These are phyloP conservation scores for Fragaria iinumae DNA, from an alignment of 306 rosid species.

Conservation along the genomic window DNA sequence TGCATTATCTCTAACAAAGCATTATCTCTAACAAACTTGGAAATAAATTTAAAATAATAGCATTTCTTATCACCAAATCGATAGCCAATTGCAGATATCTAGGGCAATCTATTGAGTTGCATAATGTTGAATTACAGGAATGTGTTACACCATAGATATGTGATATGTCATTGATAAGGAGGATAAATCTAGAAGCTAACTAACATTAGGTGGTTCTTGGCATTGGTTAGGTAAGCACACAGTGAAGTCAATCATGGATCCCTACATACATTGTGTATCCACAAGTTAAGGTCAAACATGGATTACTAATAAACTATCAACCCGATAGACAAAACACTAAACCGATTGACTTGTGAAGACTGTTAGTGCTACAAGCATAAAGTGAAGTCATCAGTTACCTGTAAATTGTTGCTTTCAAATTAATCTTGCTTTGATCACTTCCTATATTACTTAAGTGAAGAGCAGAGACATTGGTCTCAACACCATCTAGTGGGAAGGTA, in stretches of 20 bases:
- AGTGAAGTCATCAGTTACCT: conserved; percentile 40
- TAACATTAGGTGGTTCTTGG: background rate
- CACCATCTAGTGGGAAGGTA: conserved; percentile 56
- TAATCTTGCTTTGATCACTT: conserved; percentile 68
- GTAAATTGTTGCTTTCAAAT: conserved; percentile 71
- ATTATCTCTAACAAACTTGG: background rate
- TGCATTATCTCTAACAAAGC: background rate
- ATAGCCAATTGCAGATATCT: background rate
- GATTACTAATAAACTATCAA: background rate
- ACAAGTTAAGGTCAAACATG: background rate
- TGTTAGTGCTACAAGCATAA: background rate
- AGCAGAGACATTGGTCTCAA: conserved; percentile 34
- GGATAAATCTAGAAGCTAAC: background rate
- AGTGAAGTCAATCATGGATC: background rate
- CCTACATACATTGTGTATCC: background rate
- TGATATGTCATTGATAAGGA: background rate
- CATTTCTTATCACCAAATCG: background rate
- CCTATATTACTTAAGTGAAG: conserved; percentile 36
- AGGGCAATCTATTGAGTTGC: background rate
- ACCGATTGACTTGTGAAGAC: background rate
- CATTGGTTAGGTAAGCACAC: background rate
- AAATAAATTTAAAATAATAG: background rate
- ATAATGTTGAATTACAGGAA: background rate
- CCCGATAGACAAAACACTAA: background rate
- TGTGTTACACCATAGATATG: background rate